phyloP scores from a whole-genome alignment of 805 yeast species.

The Candida arabinofermentans region DNA sequence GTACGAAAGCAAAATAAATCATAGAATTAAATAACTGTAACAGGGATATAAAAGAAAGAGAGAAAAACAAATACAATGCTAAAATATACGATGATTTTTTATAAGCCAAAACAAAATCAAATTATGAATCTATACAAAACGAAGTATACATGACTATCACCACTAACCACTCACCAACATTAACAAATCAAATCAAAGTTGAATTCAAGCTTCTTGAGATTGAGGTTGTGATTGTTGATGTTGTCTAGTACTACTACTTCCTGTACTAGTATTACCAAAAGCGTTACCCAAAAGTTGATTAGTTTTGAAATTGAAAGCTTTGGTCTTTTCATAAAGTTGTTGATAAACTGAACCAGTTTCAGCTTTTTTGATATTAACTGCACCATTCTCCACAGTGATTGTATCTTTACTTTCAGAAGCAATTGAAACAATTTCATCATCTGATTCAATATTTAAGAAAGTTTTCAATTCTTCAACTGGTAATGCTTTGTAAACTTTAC shows the following conservation, averaged over 20 bases:
- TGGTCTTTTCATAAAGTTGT: slow-evolving; percentile 65
- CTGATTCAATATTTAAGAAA: slow-evolving; percentile 11
- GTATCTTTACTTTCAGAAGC: slow-evolving; percentile 11
- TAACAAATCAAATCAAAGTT: not conserved
- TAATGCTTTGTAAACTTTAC: slow-evolving; percentile 23
- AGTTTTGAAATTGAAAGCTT: slow-evolving; percentile 57
- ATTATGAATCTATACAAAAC: too few relatives aligned
- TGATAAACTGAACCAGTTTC: slow-evolving; percentile 57
- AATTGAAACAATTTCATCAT: slow-evolving; percentile 26
- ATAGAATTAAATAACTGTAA: too few relatives aligned
- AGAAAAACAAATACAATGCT: too few relatives aligned
- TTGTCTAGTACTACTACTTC: not conserved
- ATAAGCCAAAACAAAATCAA: too few relatives aligned
- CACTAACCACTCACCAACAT: too few relatives aligned
- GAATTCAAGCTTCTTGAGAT: not conserved
- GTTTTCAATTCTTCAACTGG: slow-evolving; percentile 18
- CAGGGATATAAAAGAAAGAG: too few relatives aligned
- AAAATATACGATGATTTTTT: too few relatives aligned
- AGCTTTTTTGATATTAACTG: slow-evolving; percentile 48
- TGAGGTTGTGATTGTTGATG: slow-evolving; percentile 14
- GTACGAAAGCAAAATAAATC: too few relatives aligned
- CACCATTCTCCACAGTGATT: slow-evolving; percentile 45
- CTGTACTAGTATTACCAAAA: slow-evolving; percentile 7
- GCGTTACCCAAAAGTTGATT: slow-evolving; percentile 51
- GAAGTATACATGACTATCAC: too few relatives aligned